Percentiles rank a stretch among this genome's conserved stretches.
These are phyloP conservation scores for Bigelowiella natans DNA, from an alignment of 78 protist species.

Conservation along the genomic window DNA sequence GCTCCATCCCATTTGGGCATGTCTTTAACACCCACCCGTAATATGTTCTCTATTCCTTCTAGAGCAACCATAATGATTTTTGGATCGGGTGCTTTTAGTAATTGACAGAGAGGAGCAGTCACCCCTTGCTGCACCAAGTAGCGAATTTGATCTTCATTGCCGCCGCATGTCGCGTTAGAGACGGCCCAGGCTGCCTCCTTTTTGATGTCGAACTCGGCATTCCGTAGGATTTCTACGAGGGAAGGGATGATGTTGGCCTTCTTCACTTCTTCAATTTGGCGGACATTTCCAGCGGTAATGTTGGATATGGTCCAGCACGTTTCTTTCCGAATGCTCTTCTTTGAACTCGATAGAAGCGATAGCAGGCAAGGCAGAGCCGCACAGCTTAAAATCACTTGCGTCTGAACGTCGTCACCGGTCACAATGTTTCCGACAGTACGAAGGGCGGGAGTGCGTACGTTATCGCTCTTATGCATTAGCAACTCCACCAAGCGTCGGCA, in stretches of 20 bases:
- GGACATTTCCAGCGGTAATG: conserved; percentile 86
- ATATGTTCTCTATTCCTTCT: conserved; percentile 78
- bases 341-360: not conserved
- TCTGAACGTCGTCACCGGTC: conserved; percentile 89
- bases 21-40: conserved; percentile 44
- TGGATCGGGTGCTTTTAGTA: conserved; percentile 56
- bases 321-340: conserved; percentile 76
- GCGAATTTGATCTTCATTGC: conserved; percentile 65
- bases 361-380: conserved; percentile 50
- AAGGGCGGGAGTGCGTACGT: conserved; percentile 85
- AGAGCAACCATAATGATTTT: conserved; percentile 66
- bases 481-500: conserved; percentile 68
- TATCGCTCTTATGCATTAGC: conserved; percentile 37
- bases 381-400: conserved; percentile 73
- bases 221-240: conserved; percentile 45
- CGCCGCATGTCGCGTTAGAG: conserved; percentile 81
- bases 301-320: conserved; percentile 96
- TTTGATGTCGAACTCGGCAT: conserved; percentile 59
- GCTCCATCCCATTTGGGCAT: not conserved
- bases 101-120: conserved; percentile 67
- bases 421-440: conserved; percentile 93
- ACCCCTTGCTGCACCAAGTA: conserved; percentile 31
- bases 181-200: conserved; percentile 97
- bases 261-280: conserved; percentile 81
- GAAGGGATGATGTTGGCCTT: conserved; percentile 62